phyloP scores from a whole-genome alignment of 2,329 filamentous ascomycete genomes.

The Colletotrichum sidae region DNA sequence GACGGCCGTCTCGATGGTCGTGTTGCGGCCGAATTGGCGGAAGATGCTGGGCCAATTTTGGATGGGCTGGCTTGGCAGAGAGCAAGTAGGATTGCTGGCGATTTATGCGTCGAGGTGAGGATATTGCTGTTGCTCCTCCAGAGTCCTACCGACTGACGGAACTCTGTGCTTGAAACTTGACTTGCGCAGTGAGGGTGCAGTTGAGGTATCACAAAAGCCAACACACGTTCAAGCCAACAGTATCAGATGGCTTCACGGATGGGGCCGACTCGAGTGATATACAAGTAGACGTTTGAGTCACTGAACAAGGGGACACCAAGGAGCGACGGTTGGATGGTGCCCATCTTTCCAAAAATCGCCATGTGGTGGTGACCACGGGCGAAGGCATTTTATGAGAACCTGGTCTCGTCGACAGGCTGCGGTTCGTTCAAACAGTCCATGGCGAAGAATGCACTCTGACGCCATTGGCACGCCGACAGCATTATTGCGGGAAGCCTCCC shows the following conservation, averaged over 20 bases:
- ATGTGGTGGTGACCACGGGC: slow-evolving; percentile 34
- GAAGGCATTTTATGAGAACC: slow-evolving; percentile 37
- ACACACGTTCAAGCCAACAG: slow-evolving; percentile 20
- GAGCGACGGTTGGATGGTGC: slow-evolving; percentile 42
- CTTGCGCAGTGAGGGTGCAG: slow-evolving; percentile 30
- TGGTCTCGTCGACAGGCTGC: slow-evolving; percentile 30
- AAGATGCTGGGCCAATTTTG: slow-evolving; percentile 3
- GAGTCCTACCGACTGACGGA: slow-evolving; percentile 18
- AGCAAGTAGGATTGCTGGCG: background rate
- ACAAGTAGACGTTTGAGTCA: slow-evolving; percentile 34
- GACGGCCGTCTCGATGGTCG: background rate
- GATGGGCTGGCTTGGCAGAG: slow-evolving; percentile 24
- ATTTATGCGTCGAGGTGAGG: background rate
- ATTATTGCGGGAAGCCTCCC: slow-evolving; percentile 31
- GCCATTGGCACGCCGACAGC: slow-evolving; percentile 34
- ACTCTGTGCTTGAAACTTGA: slow-evolving; percentile 30
- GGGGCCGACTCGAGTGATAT: slow-evolving; percentile 35
- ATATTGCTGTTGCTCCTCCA: slow-evolving; percentile 26
- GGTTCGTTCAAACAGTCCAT: slow-evolving; percentile 24
- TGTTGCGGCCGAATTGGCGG: background rate
- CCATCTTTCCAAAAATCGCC: slow-evolving; percentile 41
- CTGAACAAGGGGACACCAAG: slow-evolving; percentile 43
- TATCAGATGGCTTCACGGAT: slow-evolving; percentile 21
- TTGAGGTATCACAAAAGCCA: slow-evolving; percentile 22
- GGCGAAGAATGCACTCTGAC: slow-evolving; percentile 38